Conservation (phyloP, 345 rosid genomes). For the Reutealis trisperma region DNA sequence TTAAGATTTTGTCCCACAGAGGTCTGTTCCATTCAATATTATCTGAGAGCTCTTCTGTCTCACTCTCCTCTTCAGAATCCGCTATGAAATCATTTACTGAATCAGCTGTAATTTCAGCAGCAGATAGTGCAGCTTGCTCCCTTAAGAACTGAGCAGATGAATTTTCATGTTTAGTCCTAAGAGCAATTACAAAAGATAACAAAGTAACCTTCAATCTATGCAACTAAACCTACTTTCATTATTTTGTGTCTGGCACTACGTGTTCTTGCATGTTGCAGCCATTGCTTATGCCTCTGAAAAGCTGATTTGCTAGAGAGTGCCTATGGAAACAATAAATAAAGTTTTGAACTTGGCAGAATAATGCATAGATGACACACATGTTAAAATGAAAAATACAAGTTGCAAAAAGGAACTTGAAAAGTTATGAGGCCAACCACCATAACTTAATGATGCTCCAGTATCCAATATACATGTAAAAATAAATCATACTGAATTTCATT, state of each 20-base stretch:
- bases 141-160: conserved; percentile 65
- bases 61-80: conserved; percentile 70
- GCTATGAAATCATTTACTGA: conserved; percentile 64
- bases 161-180: conserved; percentile 9
- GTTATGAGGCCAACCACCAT: not conserved
- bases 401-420: not conserved
- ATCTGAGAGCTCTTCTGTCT: conserved; percentile 55
- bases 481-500: not conserved
- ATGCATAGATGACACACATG: not conserved
- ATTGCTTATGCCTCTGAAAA: conserved; percentile 83
- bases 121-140: conserved; percentile 89
- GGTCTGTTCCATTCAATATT: conserved; percentile 47
- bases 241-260: conserved; percentile 95
- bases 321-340: conserved; percentile 43
- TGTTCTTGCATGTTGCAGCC: conserved; percentile 94
- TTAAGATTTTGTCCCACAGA: conserved; percentile 67
- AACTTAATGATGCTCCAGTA: not conserved
- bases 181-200: not conserved
- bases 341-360: not conserved
- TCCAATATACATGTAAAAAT: not conserved
- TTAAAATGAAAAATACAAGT: not conserved
- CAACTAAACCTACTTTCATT: conserved; percentile 61
- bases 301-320: conserved; percentile 92
- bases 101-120: conserved; percentile 78
- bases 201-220: not conserved